These are phyloP conservation scores for Lentinula novae-zelandiae DNA, from an alignment of 1,284 basidiomycete genomes.

Conservation along the genomic window DNA sequence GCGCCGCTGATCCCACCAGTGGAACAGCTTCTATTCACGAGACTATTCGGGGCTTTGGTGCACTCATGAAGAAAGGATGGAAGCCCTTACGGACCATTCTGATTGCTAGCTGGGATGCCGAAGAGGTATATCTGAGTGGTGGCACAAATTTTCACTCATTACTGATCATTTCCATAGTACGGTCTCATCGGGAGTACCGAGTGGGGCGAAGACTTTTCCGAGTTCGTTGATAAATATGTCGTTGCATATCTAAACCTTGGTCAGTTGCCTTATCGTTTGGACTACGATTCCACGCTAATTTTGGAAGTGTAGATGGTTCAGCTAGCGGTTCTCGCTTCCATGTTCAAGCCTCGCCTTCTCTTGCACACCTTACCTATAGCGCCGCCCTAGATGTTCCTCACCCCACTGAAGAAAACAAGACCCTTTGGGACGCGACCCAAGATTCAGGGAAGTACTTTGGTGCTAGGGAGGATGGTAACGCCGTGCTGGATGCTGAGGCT, in stretches of 20 bases:
- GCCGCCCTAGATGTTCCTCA: constrained; percentile 61
- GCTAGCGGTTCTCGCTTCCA: constrained; percentile 55
- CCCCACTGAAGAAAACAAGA: constrained; percentile 30
- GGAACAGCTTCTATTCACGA: constrained; percentile 79
- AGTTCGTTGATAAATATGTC: constrained; percentile 67
- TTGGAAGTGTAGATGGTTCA: constrained; percentile 46
- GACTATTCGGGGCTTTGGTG: constrained; percentile 68
- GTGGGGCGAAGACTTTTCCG: constrained; percentile 77
- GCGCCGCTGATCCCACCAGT: constrained; percentile 73
- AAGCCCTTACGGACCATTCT: constrained; percentile 77
- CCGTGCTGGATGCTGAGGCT: constrained; percentile 13
- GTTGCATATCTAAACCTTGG: constrained; percentile 79
- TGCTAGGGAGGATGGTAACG: constrained; percentile 19
- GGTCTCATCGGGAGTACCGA: constrained; percentile 80
- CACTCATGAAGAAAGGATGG: constrained; percentile 68
- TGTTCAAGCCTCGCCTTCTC: constrained; percentile 60
- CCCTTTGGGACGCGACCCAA: constrained; percentile 48
- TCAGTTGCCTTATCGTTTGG: constrained; percentile 22
- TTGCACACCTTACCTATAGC: constrained; percentile 60
- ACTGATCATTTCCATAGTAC: constrained; percentile 39
- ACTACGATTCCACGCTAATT: not conserved
- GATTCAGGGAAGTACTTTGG: constrained; percentile 37
- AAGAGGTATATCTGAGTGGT: constrained; percentile 49
- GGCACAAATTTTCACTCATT: not conserved
- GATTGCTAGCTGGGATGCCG: constrained; percentile 77